Evolutionary conservation across 2,329 filamentous ascomycete species (phyloP), one percentile per base, ranked within the genome.

Genomic region (Stagonosporopsis chrysanthemi): DNA sequence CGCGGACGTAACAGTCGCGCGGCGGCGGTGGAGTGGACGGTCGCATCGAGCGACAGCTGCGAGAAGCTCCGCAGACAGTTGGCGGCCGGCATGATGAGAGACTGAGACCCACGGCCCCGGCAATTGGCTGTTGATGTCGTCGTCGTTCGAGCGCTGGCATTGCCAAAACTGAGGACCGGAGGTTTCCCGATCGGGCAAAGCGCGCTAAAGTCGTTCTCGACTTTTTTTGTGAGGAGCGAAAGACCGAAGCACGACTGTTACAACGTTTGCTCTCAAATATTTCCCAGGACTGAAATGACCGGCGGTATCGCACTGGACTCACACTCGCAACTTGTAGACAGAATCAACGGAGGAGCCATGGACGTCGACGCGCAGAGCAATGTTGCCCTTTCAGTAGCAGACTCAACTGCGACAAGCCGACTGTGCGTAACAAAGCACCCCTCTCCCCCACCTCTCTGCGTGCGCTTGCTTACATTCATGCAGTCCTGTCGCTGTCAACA

Each of bases 401-500:
- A 75, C 49, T 75, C 72, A 8, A 74, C 70, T 35, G 57, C 62
- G 22, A 68, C 70, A 15, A 61, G 64, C 62, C 63, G 73, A 66
- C 60, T 72, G 75, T 76, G 64, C 41, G 68, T 65, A 19, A 29
- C 39, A 33, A 43, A 43, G 38, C 29, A 29, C 46, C 54, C 24
- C 40, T 47, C 54, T 51, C 39, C 38, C 54, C 49, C 41, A 9
- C 55, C 44, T 6, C 41, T 35, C 14, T 23, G 19, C 6, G 28
- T 45, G 43, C 6, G 33, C 49, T 33, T 45, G 8, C 62, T 67
- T 15, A 64, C 58, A 53, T 1, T 15, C 19, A 24, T 28, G 2
- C 41, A 77, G 75, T 29, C 68, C 71, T n/a, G 60, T 75, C 26
- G 71, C 60, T 15, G 75, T 80, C 45, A 69, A 88, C 60, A 96